Evolutionary conservation across 805 yeast species (phyloP).

Genomic region (Pichia nanzhaoensis): DNA sequence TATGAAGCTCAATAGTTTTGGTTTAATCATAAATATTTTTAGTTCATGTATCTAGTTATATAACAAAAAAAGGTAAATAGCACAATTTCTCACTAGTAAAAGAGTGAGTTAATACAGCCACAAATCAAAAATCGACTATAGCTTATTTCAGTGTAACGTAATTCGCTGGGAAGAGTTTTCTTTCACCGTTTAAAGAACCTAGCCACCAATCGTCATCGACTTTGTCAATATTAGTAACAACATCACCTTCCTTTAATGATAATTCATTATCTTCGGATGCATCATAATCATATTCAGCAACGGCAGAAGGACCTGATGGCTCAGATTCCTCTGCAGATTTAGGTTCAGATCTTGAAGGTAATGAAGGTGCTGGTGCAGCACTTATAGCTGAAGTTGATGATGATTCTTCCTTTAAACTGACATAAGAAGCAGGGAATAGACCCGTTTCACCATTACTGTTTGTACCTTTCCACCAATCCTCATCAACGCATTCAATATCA

Average conservation of each 20-base stretch:
- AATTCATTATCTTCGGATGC: slow-evolving; percentile 92
- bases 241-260: slow-evolving; percentile 75
- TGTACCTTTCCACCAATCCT: slow-evolving; percentile 59
- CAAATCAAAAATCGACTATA: slow-evolving; percentile 1
- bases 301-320: slow-evolving; percentile 38
- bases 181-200: slow-evolving; percentile 72
- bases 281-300: slow-evolving; percentile 73
- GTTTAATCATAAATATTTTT: background rate
- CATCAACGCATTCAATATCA: slow-evolving; percentile 65
- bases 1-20: no score
- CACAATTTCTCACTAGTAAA: background rate
- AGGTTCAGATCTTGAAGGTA: slow-evolving; percentile 14
- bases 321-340: slow-evolving; percentile 16
- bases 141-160: slow-evolving; percentile 45
- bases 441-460: slow-evolving; percentile 40
- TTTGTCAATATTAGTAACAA: slow-evolving; percentile 75
- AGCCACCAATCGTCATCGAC: slow-evolving; percentile 98
- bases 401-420: slow-evolving; percentile 29
- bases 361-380: slow-evolving; percentile 11
- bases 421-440: slow-evolving; percentile 53
- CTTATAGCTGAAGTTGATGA: slow-evolving; percentile 17
- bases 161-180: slow-evolving; percentile 87
- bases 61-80: slow-evolving; percentile 1
- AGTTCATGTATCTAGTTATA: background rate
- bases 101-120: background rate